Conservation (phyloP, 768 basidiomycete species). For the Suillus weaverae region DNA sequence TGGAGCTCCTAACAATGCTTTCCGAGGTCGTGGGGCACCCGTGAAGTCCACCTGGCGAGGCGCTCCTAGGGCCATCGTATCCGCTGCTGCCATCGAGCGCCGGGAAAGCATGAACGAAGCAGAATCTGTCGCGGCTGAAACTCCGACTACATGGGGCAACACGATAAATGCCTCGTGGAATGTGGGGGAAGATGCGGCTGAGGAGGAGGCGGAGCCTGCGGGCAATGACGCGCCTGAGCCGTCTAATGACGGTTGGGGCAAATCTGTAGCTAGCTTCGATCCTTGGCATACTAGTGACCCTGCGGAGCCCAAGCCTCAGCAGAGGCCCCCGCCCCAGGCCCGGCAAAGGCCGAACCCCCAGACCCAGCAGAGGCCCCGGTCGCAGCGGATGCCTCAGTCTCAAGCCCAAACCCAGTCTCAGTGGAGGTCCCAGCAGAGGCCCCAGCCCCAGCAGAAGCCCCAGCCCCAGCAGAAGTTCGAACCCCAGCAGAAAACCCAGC, state of each 20-base stretch:
- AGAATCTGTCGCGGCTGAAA: not conserved
- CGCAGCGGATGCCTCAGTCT: not conserved
- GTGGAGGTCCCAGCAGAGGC: not conserved
- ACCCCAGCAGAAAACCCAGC: not conserved
- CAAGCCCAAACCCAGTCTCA: not conserved
- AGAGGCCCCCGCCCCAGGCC: not conserved
- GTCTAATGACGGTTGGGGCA: slow-evolving; percentile 24
- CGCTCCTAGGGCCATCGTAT: slow-evolving; percentile 26
- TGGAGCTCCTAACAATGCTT: slow-evolving; percentile 12
- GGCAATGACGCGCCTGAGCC: slow-evolving; percentile 8
- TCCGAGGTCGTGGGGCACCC: slow-evolving; percentile 31
- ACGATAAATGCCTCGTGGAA: slow-evolving; percentile 11
- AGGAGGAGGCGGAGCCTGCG: slow-evolving; percentile 3
- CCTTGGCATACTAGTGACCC: slow-evolving; percentile 19
- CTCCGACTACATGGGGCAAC: slow-evolving; percentile 23
- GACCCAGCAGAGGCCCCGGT: not conserved
- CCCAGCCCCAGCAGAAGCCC: slow-evolving; percentile 2
- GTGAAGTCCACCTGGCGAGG: slow-evolving; percentile 34
- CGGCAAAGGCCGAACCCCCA: not conserved
- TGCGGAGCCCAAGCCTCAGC: not conserved
- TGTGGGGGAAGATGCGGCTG: slow-evolving; percentile 8
- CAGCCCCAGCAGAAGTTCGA: slow-evolving; percentile 15
- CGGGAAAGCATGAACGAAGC: slow-evolving; percentile 18
- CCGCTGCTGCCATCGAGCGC: slow-evolving; percentile 24
- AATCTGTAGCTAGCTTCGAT: slow-evolving; percentile 20